Conservation (phyloP, 2,329 filamentous ascomycete species). For the Anthostomella pinea region DNA sequence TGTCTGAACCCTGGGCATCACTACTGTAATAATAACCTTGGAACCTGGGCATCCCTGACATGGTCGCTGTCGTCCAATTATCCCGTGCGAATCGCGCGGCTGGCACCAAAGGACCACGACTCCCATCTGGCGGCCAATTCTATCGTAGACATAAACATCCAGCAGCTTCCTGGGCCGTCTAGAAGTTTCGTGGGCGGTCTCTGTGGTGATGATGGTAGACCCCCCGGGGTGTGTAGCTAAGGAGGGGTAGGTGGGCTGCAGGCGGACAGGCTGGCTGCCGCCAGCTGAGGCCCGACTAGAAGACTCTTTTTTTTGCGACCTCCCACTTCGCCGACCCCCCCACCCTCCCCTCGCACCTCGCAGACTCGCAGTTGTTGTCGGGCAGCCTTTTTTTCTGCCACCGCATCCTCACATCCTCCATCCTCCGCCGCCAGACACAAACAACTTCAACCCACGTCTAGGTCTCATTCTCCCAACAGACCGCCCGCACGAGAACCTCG, state of each 20-base stretch:
- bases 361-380: too few relatives aligned
- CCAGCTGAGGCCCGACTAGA: slow-evolving; percentile 18
- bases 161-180: slow-evolving; percentile 15
- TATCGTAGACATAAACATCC: not conserved
- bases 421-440: slow-evolving; percentile 10
- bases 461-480: not conserved
- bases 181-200: slow-evolving; percentile 26
- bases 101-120: slow-evolving; percentile 3
- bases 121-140: not conserved
- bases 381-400: slow-evolving; percentile 27
- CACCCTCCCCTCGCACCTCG: slow-evolving; percentile 20
- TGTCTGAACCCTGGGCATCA: too few relatives aligned
- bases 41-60: too few relatives aligned
- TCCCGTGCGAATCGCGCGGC: too few relatives aligned
- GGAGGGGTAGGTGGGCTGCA: slow-evolving; percentile 27
- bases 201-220: too few relatives aligned
- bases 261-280: too few relatives aligned
- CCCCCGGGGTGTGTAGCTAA: slow-evolving; percentile 19
- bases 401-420: slow-evolving; percentile 8
- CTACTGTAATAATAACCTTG: too few relatives aligned
- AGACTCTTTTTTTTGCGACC: slow-evolving; percentile 10
- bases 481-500: too few relatives aligned
- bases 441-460: too few relatives aligned
- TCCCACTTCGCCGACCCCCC: slow-evolving; percentile 17
- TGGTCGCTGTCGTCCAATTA: too few relatives aligned